Evolutionary conservation across 257 asterid genomes (phyloP).

Genomic region (Nicotiana tomentosiformis): DNA sequence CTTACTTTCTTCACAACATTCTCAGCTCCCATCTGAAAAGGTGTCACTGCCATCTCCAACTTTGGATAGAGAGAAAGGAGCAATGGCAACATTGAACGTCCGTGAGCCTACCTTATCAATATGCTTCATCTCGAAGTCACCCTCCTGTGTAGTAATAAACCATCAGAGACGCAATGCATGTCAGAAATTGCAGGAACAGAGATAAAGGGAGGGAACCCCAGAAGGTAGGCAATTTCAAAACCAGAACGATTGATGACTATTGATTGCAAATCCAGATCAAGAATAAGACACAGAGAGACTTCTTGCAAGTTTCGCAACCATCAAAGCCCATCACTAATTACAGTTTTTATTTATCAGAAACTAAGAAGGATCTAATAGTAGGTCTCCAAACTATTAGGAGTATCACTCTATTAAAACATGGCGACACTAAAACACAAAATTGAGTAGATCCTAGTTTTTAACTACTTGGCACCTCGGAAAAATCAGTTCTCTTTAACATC

Average conservation of each 20-base stretch:
- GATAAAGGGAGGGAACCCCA: not conserved
- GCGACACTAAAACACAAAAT: not conserved
- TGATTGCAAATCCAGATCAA: not conserved
- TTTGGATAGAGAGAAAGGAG: conserved; percentile 61
- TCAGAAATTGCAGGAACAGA: not conserved
- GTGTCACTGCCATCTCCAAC: conserved; percentile 37
- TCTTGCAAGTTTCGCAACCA: not conserved
- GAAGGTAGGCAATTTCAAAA: not conserved
- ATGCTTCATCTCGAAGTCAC: conserved; percentile 80
- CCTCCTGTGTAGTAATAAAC: conserved; percentile 40
- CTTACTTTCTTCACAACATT: not conserved
- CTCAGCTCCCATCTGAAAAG: conserved; percentile 21
- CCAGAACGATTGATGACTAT: not conserved
- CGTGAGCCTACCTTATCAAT: conserved; percentile 45
- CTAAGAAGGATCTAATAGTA: not conserved
- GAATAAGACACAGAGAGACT: not conserved
- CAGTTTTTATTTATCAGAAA: not conserved
- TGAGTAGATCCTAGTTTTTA: not conserved
- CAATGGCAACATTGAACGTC: conserved; percentile 58
- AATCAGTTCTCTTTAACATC: not conserved
- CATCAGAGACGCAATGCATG: conserved; percentile 1
- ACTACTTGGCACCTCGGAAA: not conserved
- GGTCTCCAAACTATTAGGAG: not conserved
- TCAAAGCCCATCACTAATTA: not conserved
- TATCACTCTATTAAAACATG: not conserved